phyloP scores from a whole-genome alignment of 164 flowering plant species.

The Protea cynaroides region DNA sequence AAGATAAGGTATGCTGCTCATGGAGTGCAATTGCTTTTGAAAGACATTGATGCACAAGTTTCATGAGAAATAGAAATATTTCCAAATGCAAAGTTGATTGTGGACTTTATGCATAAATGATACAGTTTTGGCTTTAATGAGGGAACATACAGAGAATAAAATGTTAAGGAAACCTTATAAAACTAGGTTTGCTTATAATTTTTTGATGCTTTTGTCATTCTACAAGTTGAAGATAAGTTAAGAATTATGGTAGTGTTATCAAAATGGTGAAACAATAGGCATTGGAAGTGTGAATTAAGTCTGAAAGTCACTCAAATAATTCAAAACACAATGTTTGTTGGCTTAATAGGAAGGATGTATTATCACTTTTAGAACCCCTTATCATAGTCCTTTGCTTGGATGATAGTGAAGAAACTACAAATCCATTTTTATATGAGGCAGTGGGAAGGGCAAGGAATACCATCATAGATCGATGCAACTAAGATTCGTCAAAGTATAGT shows the following conservation, averaged over 20 bases:
- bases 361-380: too few relatives aligned
- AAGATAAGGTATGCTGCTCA: constrained; percentile 1
- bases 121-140: neutral
- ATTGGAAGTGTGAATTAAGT: too few relatives aligned
- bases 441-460: too few relatives aligned
- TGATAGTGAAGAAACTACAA: too few relatives aligned
- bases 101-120: neutral
- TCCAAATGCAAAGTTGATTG: neutral
- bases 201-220: neutral
- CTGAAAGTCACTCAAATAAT: too few relatives aligned
- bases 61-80: neutral
- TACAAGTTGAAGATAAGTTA: neutral
- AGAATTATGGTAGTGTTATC: neutral
- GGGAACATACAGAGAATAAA: neutral
- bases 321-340: too few relatives aligned
- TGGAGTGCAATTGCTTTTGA: too few relatives aligned
- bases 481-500: too few relatives aligned
- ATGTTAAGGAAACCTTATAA: neutral
- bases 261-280: neutral
- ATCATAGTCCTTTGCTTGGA: too few relatives aligned
- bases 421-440: too few relatives aligned
- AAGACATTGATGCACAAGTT: neutral
- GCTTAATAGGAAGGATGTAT: too few relatives aligned
- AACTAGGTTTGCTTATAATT: constrained; percentile 5
- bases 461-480: too few relatives aligned